Conservation (phyloP, 352 stramenopile species). For the Pythium guiyangense region DNA sequence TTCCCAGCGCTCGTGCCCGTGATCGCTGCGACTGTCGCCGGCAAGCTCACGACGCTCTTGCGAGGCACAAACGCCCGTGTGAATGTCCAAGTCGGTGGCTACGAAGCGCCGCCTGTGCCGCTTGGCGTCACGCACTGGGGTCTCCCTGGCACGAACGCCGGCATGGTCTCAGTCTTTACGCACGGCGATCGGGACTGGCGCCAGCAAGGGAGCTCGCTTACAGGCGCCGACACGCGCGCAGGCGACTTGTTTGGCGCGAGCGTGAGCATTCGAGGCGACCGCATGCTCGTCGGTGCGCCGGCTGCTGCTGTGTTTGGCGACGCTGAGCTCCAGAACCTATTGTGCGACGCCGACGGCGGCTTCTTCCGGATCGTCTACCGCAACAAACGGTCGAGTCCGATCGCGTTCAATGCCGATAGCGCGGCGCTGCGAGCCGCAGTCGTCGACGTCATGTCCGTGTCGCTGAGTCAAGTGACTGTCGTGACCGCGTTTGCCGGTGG, state of each 20-base stretch:
- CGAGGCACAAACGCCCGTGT: slow-evolving; percentile 60
- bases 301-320: slow-evolving; percentile 62
- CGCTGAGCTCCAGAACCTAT: slow-evolving; percentile 64
- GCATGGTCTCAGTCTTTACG: slow-evolving; percentile 62
- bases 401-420: slow-evolving; percentile 58
- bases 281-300: slow-evolving; percentile 59
- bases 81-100: slow-evolving; percentile 46
- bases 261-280: slow-evolving; percentile 51
- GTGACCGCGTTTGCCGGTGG: slow-evolving; percentile 36
- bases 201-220: slow-evolving; percentile 55
- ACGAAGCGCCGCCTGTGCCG: slow-evolving; percentile 24
- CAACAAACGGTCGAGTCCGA: slow-evolving; percentile 38
- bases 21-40: slow-evolving; percentile 19
- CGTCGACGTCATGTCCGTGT: slow-evolving; percentile 49
- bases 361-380: slow-evolving; percentile 62
- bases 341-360: slow-evolving; percentile 71
- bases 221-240: slow-evolving; percentile 46
- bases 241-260: slow-evolving; percentile 75
- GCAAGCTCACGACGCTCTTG: slow-evolving; percentile 23
- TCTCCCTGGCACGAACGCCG: slow-evolving; percentile 48
- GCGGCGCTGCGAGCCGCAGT: slow-evolving; percentile 44
- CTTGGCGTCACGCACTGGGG: slow-evolving; percentile 42
- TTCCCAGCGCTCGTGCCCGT: slow-evolving; percentile 56
- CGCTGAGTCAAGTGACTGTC: slow-evolving; percentile 51
- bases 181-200: slow-evolving; percentile 68